Evolutionary conservation across 805 yeast species (phyloP).

Genomic region (Saccharomycopsis fibuligera): DNA sequence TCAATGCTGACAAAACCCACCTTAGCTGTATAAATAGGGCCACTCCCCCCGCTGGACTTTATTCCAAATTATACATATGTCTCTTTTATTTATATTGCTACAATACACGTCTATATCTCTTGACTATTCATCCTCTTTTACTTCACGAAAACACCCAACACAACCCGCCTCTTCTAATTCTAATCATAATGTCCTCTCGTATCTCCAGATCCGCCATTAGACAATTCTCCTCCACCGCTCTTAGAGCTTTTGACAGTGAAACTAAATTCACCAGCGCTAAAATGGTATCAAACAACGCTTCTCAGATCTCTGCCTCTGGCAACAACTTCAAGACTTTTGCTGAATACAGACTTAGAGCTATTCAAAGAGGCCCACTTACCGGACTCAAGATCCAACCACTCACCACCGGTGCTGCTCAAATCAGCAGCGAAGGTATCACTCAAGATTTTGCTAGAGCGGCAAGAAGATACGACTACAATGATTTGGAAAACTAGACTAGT

Average conservation of each 20-base stretch:
- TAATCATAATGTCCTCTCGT: not conserved
- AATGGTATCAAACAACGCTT: not conserved
- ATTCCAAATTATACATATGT: no score
- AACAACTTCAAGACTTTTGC: conserved; percentile 11
- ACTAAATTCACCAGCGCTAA: not conserved
- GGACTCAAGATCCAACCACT: not conserved
- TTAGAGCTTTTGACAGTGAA: conserved; percentile 1
- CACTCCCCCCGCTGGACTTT: no score
- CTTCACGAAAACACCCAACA: no score
- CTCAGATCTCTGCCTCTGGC: not conserved
- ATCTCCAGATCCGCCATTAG: conserved; percentile 1
- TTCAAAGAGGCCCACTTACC: conserved; percentile 6
- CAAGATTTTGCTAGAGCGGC: conserved; percentile 3
- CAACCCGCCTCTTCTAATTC: no score
- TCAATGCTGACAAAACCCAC: no score
- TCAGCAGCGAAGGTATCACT: not conserved
- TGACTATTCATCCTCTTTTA: no score
- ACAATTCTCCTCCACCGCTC: not conserved
- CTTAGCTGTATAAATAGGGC: no score
- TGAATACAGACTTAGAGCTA: conserved; percentile 11
- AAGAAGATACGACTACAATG: conserved; percentile 7
- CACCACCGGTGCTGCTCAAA: not conserved
- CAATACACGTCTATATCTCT: no score
- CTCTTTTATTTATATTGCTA: no score
- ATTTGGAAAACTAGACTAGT: conserved; percentile 1